Percentiles rank a stretch among this genome's conserved stretches.
These are phyloP conservation scores for Paratinospora sagittata DNA, from an alignment of 164 flowering plant genomes.

Conservation along the genomic window DNA sequence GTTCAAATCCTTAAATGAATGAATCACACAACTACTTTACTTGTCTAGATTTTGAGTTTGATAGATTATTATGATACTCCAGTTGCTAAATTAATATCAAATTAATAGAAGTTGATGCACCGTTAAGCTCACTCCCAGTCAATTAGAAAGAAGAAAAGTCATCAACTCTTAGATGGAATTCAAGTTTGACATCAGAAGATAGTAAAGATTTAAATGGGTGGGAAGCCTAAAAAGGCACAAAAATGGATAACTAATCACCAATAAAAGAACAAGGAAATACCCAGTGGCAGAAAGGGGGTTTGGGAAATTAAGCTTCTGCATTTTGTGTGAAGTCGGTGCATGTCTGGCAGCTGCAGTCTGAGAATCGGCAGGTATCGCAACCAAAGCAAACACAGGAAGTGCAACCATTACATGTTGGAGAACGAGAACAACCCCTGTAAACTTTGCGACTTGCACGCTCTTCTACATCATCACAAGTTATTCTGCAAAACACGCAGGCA, in stretches of 20 bases:
- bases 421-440: conserved; percentile 62
- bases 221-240: conserved; percentile 9
- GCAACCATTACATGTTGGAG: conserved; percentile 75
- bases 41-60: background rate
- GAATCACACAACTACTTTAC: background rate
- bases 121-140: conserved; percentile 9
- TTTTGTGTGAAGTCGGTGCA: conserved; percentile 72
- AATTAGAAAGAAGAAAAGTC: conserved; percentile 12
- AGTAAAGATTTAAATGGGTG: background rate
- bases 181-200: conserved; percentile 8
- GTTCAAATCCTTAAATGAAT: too few relatives aligned
- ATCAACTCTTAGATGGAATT: conserved; percentile 3
- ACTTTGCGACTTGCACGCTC: conserved; percentile 76
- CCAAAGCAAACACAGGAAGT: conserved; percentile 87
- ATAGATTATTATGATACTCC: background rate
- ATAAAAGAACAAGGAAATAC: conserved; percentile 3
- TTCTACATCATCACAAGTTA: conserved; percentile 66
- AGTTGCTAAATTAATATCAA: background rate
- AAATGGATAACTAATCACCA: conserved; percentile 13
- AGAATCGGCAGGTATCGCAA: conserved; percentile 70
- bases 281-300: background rate
- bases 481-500: conserved; percentile 29
- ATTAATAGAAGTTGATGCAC: background rate
- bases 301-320: conserved; percentile 27
- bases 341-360: conserved; percentile 84